Conservation (phyloP, 768 basidiomycete genomes). For the Tephrocybe rancida region DNA sequence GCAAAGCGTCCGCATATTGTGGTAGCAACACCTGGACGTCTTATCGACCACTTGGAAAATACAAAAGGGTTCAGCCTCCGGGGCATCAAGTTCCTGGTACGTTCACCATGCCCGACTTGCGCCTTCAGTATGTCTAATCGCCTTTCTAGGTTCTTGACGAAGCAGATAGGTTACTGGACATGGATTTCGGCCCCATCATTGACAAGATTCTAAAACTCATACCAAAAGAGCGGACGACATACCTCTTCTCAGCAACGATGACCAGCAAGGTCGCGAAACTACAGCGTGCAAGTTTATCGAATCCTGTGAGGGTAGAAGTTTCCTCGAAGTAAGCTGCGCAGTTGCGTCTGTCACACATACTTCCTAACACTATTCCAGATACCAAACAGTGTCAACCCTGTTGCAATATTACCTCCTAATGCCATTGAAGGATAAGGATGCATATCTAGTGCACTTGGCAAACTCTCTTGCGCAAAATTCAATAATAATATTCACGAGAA, state of each 20-base stretch:
- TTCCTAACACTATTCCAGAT: slow-evolving; percentile 51
- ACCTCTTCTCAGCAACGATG: slow-evolving; percentile 98
- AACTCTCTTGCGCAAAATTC: slow-evolving; percentile 91
- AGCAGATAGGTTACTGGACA: slow-evolving; percentile 92
- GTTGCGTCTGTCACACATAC: not conserved
- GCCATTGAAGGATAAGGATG: slow-evolving; percentile 90
- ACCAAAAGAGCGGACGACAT: slow-evolving; percentile 92
- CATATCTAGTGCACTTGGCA: slow-evolving; percentile 84
- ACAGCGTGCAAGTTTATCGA: slow-evolving; percentile 89
- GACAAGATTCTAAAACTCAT: slow-evolving; percentile 96
- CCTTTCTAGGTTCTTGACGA: slow-evolving; percentile 87
- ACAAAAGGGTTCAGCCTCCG: slow-evolving; percentile 96
- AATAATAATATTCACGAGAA: slow-evolving; percentile 95
- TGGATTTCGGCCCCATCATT: slow-evolving; percentile 95
- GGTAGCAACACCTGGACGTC: slow-evolving; percentile 92
- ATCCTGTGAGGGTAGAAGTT: slow-evolving; percentile 94
- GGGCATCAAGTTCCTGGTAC: slow-evolving; percentile 83
- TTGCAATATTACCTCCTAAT: slow-evolving; percentile 96
- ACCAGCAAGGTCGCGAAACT: slow-evolving; percentile 97
- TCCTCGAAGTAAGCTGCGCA: slow-evolving; percentile 76
- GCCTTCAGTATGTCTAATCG: not conserved
- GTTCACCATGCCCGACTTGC: slow-evolving; percentile 24
- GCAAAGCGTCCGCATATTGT: slow-evolving; percentile 94
- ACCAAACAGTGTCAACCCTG: slow-evolving; percentile 94
- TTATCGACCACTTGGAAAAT: slow-evolving; percentile 93